These are phyloP conservation scores for Decorospora gaudefroyi DNA, from an alignment of 2,329 filamentous ascomycete species.

Conservation along the genomic window DNA sequence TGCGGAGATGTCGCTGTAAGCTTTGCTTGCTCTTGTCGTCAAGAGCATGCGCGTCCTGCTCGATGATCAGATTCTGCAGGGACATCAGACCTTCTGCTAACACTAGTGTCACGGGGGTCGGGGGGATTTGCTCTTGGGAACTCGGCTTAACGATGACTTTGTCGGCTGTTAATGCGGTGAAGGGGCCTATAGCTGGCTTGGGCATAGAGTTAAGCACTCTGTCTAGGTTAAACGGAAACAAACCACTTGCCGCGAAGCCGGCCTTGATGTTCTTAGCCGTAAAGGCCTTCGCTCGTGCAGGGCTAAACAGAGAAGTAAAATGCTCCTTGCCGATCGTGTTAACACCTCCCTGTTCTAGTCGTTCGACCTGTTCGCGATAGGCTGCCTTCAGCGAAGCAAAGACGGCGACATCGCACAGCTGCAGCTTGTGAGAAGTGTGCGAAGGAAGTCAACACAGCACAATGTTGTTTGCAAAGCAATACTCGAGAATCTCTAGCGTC, in stretches of 20 bases:
- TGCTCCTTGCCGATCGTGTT: conserved; percentile 21
- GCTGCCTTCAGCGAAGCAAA: not conserved
- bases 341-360: conserved; percentile 13
- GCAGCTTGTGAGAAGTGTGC: no score
- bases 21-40: conserved; percentile 24
- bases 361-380: conserved; percentile 9
- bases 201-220: conserved; percentile 36
- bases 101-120: conserved; percentile 31
- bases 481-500: no score
- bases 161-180: no score
- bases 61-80: conserved; percentile 18
- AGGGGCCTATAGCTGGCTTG: conserved; percentile 15
- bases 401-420: not conserved
- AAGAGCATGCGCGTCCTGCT: conserved; percentile 20
- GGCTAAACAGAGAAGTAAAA: conserved; percentile 27
- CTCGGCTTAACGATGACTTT: conserved; percentile 17
- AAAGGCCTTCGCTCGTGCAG: conserved; percentile 28
- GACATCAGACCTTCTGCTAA: conserved; percentile 21
- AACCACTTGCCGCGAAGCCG: conserved; percentile 30
- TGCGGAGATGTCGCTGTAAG: conserved; percentile 17
- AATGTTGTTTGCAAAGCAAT: no score
- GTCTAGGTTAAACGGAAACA: conserved; percentile 39
- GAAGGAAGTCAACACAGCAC: no score
- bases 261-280: conserved; percentile 38
- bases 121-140: conserved; percentile 17